Evolutionary conservation across 2,329 filamentous ascomycete species (phyloP).

Genomic region (Cordyceps farinosa): DNA sequence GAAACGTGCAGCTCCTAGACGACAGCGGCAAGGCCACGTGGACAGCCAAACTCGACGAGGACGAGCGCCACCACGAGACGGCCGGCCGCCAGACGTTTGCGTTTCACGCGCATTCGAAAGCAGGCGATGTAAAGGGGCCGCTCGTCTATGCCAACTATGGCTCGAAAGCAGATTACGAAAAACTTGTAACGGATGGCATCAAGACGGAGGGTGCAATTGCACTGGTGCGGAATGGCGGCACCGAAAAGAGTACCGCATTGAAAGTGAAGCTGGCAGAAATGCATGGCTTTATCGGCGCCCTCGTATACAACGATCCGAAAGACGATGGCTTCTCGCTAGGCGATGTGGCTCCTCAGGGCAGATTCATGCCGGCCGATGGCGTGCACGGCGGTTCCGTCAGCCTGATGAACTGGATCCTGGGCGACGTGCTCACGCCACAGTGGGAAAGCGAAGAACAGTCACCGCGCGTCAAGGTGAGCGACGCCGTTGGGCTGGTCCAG

Average conservation of each 20-base stretch:
- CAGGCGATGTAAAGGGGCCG: slow-evolving; percentile 80
- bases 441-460: slow-evolving; percentile 68
- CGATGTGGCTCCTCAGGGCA: slow-evolving; percentile 68
- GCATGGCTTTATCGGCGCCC: slow-evolving; percentile 79
- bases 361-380: slow-evolving; percentile 75
- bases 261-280: slow-evolving; percentile 89
- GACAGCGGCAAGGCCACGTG: slow-evolving; percentile 63
- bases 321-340: slow-evolving; percentile 79
- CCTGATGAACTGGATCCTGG: slow-evolving; percentile 76
- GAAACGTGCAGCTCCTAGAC: slow-evolving; percentile 76
- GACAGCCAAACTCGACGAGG: slow-evolving; percentile 82
- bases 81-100: slow-evolving; percentile 66
- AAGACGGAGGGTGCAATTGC: slow-evolving; percentile 76
- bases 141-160: slow-evolving; percentile 93
- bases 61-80: slow-evolving; percentile 59
- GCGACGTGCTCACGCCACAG: slow-evolving; percentile 89
- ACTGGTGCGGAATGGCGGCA: slow-evolving; percentile 76
- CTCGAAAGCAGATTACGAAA: slow-evolving; percentile 75
- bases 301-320: slow-evolving; percentile 87
- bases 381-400: slow-evolving; percentile 81
- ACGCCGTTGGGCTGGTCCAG: slow-evolving; percentile 68
- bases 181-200: slow-evolving; percentile 66
- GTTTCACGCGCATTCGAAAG: slow-evolving; percentile 87
- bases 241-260: slow-evolving; percentile 66
- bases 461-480: slow-evolving; percentile 63